These are phyloP conservation scores for Diddensiella santjacobensis DNA, from an alignment of 805 yeast genomes.

Conservation along the genomic window DNA sequence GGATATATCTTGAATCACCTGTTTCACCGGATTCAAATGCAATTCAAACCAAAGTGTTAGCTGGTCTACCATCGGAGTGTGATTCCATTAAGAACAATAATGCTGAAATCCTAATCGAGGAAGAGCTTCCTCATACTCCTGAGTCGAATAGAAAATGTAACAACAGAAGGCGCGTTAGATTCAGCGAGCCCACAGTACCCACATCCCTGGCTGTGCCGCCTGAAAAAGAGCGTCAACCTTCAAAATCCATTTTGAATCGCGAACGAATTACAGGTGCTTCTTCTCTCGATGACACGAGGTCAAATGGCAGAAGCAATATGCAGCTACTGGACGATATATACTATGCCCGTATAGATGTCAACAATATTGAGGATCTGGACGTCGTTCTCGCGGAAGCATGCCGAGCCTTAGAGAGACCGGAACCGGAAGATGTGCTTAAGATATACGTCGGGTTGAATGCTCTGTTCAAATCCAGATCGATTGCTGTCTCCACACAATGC, in stretches of 20 bases:
- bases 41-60: neutral
- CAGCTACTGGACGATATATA: conserved; percentile 16
- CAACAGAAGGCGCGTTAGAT: neutral
- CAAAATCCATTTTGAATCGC: conserved; percentile 4
- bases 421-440: conserved; percentile 7
- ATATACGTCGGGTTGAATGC: conserved; percentile 19
- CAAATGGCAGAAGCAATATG: neutral
- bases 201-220: neutral
- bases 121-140: neutral
- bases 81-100: neutral
- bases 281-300: neutral
- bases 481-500: conserved; percentile 15
- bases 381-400: conserved; percentile 16
- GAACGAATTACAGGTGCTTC: neutral
- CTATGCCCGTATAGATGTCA: conserved; percentile 12
- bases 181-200: neutral
- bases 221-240: neutral
- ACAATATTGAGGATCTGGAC: conserved; percentile 11
- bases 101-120: neutral
- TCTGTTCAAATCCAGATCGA: conserved; percentile 8
- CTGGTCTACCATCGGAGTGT: neutral
- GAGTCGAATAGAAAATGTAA: neutral
- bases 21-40: neutral
- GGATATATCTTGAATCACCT: neutral
- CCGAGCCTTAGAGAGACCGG: conserved; percentile 7